These are phyloP conservation scores for Nannochloris sp. DNA, from an alignment of 139 green algal genomes.

Conservation along the genomic window DNA sequence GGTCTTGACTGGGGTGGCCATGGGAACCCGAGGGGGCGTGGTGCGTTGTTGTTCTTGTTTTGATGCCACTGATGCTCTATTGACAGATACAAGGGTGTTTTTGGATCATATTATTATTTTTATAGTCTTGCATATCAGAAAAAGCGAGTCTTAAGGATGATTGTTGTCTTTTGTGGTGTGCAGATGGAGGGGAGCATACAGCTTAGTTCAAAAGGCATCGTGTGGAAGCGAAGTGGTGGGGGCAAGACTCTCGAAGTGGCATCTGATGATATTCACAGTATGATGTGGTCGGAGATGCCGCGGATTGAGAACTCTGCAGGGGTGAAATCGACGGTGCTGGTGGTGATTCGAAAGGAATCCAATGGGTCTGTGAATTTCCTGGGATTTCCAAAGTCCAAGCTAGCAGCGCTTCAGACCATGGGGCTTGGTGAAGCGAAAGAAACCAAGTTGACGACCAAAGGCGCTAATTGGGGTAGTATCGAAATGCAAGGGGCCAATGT, in stretches of 20 bases:
- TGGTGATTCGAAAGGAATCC: constrained; percentile 42
- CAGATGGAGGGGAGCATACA: constrained; percentile 29
- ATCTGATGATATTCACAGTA: constrained; percentile 43
- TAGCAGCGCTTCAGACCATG: neutral
- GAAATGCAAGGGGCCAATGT: constrained; percentile 48
- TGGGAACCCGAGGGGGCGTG: neutral
- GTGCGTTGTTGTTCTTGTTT: neutral
- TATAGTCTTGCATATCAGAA: neutral
- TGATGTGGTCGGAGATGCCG: constrained; percentile 51
- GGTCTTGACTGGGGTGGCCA: neutral
- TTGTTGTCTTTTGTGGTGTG: neutral
- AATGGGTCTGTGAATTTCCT: constrained; percentile 47
- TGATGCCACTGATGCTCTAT: neutral
- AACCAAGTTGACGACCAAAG: neutral
- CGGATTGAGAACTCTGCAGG: neutral
- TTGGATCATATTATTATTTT: neutral
- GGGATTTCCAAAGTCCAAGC: constrained; percentile 61
- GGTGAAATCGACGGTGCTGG: constrained; percentile 34
- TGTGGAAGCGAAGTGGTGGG: constrained; percentile 27
- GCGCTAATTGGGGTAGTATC: constrained; percentile 29
- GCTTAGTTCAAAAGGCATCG: constrained; percentile 8
- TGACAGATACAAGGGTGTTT: neutral
- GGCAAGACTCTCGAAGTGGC: constrained; percentile 26
- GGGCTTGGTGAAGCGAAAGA: neutral
- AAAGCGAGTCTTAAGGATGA: neutral